These are phyloP conservation scores for Fusarium humuli DNA, from an alignment of 2,329 filamentous ascomycete species.

Conservation along the genomic window DNA sequence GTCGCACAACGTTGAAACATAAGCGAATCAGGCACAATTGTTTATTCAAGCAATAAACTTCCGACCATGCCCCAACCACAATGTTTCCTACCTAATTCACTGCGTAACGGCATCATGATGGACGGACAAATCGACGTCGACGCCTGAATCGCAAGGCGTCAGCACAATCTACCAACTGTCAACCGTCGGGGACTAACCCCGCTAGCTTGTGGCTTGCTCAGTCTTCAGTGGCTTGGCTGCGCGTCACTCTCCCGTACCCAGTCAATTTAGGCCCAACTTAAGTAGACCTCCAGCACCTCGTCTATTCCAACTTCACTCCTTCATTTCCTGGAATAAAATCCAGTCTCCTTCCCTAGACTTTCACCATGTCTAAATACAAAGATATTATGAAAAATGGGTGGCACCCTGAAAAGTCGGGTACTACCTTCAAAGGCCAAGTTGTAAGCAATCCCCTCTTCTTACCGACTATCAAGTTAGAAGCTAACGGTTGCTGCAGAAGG, in stretches of 20 bases:
- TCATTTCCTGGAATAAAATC: neutral
- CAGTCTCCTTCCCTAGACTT: neutral
- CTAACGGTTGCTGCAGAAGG: slow-evolving; percentile 53
- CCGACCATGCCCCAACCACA: neutral
- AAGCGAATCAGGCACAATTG: neutral
- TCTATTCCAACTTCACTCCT: slow-evolving; percentile 8
- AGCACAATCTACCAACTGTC: slow-evolving; percentile 5
- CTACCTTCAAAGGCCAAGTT: slow-evolving; percentile 55
- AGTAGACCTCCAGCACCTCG: slow-evolving; percentile 16
- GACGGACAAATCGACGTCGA: neutral
- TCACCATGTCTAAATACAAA: slow-evolving; percentile 60
- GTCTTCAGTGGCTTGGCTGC: slow-evolving; percentile 32
- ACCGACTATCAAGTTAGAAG: neutral
- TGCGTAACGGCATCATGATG: slow-evolving; percentile 1
- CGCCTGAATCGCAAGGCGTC: slow-evolving; percentile 39
- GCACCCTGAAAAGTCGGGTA: slow-evolving; percentile 60
- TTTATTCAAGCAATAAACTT: neutral
- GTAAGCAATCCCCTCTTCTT: slow-evolving; percentile 52
- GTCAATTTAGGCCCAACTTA: slow-evolving; percentile 20
- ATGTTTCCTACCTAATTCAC: neutral
- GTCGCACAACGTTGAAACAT: neutral
- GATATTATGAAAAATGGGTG: slow-evolving; percentile 64
- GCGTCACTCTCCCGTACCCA: slow-evolving; percentile 35
- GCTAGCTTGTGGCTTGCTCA: slow-evolving; percentile 31
- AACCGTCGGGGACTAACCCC: slow-evolving; percentile 19